Conservation (phyloP, 345 rosid genomes). For the Arabidopsis thaliana region TAIR10.1 NC_003076.8:479001-479500, state of each 20-base stretch:
- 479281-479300: conserved; percentile 54
- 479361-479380: conserved; percentile 49
- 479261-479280: conserved; percentile 50
- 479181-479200: conserved; percentile 49
- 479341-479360: conserved; percentile 56
- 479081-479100: conserved; percentile 24
- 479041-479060: conserved; percentile 23
- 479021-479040: conserved; percentile 62
- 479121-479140: conserved; percentile 73
- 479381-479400: conserved; percentile 51
- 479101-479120: conserved; percentile 27
- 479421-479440: conserved; percentile 66
- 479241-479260: conserved; percentile 45
- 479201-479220: conserved; percentile 47
- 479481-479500: conserved; percentile 37
- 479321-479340: conserved; percentile 60
- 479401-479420: conserved; percentile 53
- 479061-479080: conserved; percentile 18
- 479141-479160: conserved; percentile 78
- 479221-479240: conserved; percentile 47
- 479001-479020: conserved; percentile 87
- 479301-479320: conserved; percentile 51
- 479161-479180: conserved; percentile 79
- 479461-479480: conserved; percentile 36
- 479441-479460: conserved; percentile 53